Base-by-base conservation (phyloP, 2,329 filamentous ascomycete species). In the Dryadomyces sulphureus region DNA sequence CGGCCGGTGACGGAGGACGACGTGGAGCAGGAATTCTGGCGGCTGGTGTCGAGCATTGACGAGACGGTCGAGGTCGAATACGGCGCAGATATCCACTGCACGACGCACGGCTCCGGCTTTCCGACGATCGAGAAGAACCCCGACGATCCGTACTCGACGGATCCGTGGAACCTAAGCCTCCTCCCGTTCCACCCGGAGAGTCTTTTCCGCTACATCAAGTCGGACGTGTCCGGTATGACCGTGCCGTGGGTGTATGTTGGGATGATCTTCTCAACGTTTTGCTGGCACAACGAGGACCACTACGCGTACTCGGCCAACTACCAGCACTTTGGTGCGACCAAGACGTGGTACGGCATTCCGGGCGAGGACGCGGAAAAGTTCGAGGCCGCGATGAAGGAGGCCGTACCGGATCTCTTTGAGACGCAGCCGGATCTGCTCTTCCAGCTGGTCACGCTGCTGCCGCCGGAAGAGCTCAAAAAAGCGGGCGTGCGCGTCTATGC, bases 261-360 rank as follows among this genome's bases (percentile, higher is more conserved):
- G 50, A 98, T 98, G 92, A 93, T 94, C 35, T 98, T 98, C 60
- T 98, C 92, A 0, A 96, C 92, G 0, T 98, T 98, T 59, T 98
- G 92, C 63, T 98, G 92, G 92, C 92, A 98, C 61, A 95, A 94
- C 52, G 92, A 98, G 58, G 92, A 98, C 57, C 92, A 98, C 59
- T 95, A 94, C 59, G 83, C 92, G 2, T 98, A 96, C 60, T 98
- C 92, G 1, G 84, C 92, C 45, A 98, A 98, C 54, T 98, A 96
- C 56, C 92, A 98, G 60, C 92, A 98, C 57, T 94, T 98, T 56
- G 92, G 92, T 9, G 88, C 89, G 1, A 98, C 92, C 2, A 98
- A 98, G 66, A 98, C 92, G 0, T 98, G 92, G 92, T 98, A 98
- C 56, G 92, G 92, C 4, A 95, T 98, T 53, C 92, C 92, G 0